Conservation (phyloP, 306 rosid genomes). For the Castanea crenata region DNA sequence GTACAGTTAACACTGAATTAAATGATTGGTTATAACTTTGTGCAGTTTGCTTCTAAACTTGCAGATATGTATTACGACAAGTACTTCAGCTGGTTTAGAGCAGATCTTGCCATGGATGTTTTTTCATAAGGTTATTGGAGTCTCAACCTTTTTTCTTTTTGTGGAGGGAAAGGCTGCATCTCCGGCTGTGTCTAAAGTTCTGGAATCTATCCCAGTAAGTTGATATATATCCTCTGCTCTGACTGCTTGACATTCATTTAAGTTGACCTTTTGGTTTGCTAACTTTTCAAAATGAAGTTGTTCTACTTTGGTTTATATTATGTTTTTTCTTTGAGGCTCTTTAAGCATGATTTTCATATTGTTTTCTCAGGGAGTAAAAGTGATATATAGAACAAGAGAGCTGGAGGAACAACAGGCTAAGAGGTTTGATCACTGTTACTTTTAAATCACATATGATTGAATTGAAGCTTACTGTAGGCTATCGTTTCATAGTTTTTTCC, state of each 20-base stretch:
- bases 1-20: background rate
- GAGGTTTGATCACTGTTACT: constrained; percentile 52
- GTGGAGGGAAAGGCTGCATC: constrained; percentile 98
- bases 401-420: constrained; percentile 92
- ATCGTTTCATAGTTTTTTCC: constrained; percentile 6
- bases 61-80: constrained; percentile 83
- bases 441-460: constrained; percentile 1
- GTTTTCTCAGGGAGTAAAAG: constrained; percentile 79
- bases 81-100: constrained; percentile 91
- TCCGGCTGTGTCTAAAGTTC: constrained; percentile 66
- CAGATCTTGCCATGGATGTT: constrained; percentile 99
- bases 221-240: constrained; percentile 11
- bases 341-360: constrained; percentile 13
- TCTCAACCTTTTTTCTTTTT: constrained; percentile 70
- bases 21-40: background rate
- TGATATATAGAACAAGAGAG: constrained; percentile 85
- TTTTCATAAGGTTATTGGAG: constrained; percentile 92
- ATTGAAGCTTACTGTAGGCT: constrained; percentile 2
- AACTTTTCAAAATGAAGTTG: background rate
- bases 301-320: constrained; percentile 19
- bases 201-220: constrained; percentile 91
- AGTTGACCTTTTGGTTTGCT: background rate
- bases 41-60: constrained; percentile 20
- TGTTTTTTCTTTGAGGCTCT: background rate
- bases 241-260: background rate